Evolutionary conservation across 139 green algal genomes (phyloP), one percentile per base, ranked within the genome.

Genomic region (Tetratostichococcus sp.): DNA sequence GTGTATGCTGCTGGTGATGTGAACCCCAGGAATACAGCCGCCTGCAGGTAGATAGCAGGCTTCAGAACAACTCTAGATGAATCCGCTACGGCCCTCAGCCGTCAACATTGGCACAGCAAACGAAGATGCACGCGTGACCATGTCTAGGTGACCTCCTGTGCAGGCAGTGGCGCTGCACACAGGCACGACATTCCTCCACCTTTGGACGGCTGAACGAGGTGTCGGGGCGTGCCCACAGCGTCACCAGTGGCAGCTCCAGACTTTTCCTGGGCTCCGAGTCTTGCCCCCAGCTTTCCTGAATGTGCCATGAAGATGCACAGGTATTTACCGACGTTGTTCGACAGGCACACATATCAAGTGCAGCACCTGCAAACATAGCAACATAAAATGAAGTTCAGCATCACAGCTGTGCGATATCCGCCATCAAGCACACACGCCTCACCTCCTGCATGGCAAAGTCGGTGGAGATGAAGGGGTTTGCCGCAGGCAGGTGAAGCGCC

Each of bases 381-480:
- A 50, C 39, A 50, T 21, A 11, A 50, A 50, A n/a, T n/a, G n/a
- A n/a, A n/a, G n/a, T n/a, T n/a, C n/a, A n/a, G n/a, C n/a, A n/a
- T n/a, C n/a, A n/a, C n/a, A n/a, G n/a, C 39, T 50, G 6, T 11
- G 39, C 39, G 39, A 21, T 50, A 11, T 50, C 8, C 39, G 11
- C 11, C 11, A 11, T 50, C 8, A 62, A 23, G 19, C 50, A 26
- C 2, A 23, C 2, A 26, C 17, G 11, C 11, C 35, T 14, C 58
- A 78, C 72, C 65, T 85, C 43, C 43, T 89, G 58, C 35, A 97
- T 73, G 1, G 68, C 50, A 30, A 95, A 85, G 78, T 93, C 85
- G 22, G 84, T 87, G 34, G 91, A 88, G 28, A 97, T 91, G 77
- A 95, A 97, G 33, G 86, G 86, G 85, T 97, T 97, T 16, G 74